These are phyloP conservation scores for Astrephomene gubernaculifera DNA, from an alignment of 139 green algal species.

Conservation along the genomic window DNA sequence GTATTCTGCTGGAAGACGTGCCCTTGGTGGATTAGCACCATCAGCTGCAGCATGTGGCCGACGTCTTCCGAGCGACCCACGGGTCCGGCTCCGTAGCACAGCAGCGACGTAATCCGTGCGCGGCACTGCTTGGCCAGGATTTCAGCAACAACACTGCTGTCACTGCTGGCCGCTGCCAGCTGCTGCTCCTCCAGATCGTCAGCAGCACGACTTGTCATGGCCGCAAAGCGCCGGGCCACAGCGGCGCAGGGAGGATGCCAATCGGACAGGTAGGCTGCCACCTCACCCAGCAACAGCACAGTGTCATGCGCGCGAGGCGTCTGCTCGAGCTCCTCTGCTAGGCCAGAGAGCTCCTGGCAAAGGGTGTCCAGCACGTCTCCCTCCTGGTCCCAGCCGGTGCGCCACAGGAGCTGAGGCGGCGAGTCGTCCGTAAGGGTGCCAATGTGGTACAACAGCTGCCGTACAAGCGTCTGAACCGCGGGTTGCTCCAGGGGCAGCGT, in stretches of 20 bases:
- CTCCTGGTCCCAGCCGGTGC: constrained; percentile 29
- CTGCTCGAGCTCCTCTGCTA: constrained; percentile 52
- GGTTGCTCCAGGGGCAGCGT: too few species aligned
- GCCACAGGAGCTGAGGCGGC: constrained; percentile 48
- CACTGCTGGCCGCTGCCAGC: neutral
- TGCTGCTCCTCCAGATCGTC: constrained; percentile 46
- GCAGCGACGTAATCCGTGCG: constrained; percentile 1
- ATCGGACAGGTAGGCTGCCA: constrained; percentile 65
- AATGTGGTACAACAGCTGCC: too few species aligned
- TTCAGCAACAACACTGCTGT: neutral
- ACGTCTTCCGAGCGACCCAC: neutral
- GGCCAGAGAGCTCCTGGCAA: constrained; percentile 27
- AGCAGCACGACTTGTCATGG: too few species aligned
- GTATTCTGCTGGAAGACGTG: too few species aligned
- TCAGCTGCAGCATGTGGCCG: too few species aligned
- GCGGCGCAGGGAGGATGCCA: too few species aligned
- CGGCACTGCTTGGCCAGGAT: constrained; percentile 43
- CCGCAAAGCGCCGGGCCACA: too few species aligned
- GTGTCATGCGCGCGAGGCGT: constrained; percentile 44
- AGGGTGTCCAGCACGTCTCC: constrained; percentile 42
- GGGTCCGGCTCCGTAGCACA: constrained; percentile 15
- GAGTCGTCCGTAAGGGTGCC: too few species aligned
- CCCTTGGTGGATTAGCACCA: too few species aligned
- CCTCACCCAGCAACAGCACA: constrained; percentile 56
- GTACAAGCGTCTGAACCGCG: too few species aligned